Evolutionary conservation across 352 stramenopile species (phyloP), one percentile per base, ranked within the genome.

Genomic region (Albugo candida): DNA sequence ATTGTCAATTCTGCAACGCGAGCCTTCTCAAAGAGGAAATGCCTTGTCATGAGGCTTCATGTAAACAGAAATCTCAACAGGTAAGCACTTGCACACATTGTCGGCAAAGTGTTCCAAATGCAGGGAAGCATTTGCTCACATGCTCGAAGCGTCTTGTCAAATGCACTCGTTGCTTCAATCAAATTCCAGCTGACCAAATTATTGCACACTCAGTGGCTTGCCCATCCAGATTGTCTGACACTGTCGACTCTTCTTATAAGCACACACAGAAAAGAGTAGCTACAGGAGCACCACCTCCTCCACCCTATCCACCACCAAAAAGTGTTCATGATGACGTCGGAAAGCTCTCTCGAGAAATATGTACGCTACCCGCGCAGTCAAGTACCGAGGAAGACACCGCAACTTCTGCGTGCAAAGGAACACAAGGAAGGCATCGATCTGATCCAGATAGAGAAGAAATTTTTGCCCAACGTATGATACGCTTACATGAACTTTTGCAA

Each of bases 1-100:
- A 70, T 16, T 87, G 75, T 40, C 72, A 83, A 40, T 68, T 82
- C 47, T 87, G 71, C 56, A 84, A 82, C 49, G 84, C 83, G 75
- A 72, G 83, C 17, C 75, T 87, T 43, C 84, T 83, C 48, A 63
- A 67, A 13, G 62, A 70, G 4, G 72, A 84, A 41, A 49, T 84
- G 10, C 35, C 44, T 1, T 68, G 71, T 0, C 75, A 87, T 50
- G 75, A 87, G 54, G 51, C 60, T 0, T 74, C 61, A 6, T 87
- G 75, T 48, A 83, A 81, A 51, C 77, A 59, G 13, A 82, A 63
- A 47, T 35, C 58, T 8, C 82, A 83, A 43, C 24, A 31, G 24
- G 24, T 10, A 31, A 10, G 3, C 24, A 56, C 43, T n/a, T 87
- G 75, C 27, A 54, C 58, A 4, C 66, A 87, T 47, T 87, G 75